These are phyloP conservation scores for Piedraia hortae DNA, from an alignment of 2,329 filamentous ascomycete genomes.

Conservation along the genomic window DNA sequence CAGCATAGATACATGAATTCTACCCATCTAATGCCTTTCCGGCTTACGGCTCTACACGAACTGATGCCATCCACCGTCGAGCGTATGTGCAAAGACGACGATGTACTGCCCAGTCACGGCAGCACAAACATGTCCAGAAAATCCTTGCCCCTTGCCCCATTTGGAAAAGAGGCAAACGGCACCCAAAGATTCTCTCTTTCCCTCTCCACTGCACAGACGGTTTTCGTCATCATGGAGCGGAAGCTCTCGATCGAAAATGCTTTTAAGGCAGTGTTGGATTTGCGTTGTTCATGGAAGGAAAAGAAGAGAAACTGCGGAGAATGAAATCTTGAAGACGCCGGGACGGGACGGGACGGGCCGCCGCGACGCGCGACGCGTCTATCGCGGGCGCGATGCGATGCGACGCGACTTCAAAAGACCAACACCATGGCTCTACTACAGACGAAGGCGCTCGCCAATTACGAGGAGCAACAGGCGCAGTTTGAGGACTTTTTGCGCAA, in stretches of 20 bases:
- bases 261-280: slow-evolving; percentile 15
- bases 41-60: no score
- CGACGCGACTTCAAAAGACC: not conserved
- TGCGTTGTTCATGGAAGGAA: slow-evolving; percentile 13
- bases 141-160: slow-evolving; percentile 15
- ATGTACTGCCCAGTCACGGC: no score
- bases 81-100: no score
- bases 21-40: no score
- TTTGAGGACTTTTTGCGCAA: slow-evolving; percentile 69
- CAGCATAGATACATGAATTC: no score
- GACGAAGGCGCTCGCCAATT: slow-evolving; percentile 55
- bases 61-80: no score
- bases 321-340: not conserved
- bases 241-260: slow-evolving; percentile 16
- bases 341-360: not conserved
- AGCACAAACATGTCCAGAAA: slow-evolving; percentile 13
- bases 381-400: not conserved
- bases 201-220: slow-evolving; percentile 15
- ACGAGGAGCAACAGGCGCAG: slow-evolving; percentile 57
- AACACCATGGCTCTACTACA: slow-evolving; percentile 58
- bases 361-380: not conserved
- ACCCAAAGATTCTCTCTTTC: slow-evolving; percentile 14
- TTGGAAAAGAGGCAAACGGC: slow-evolving; percentile 11
- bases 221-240: slow-evolving; percentile 16
- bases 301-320: slow-evolving; percentile 1